These are phyloP conservation scores for Populus simonii DNA, from an alignment of 345 rosid genomes.

Conservation along the genomic window DNA sequence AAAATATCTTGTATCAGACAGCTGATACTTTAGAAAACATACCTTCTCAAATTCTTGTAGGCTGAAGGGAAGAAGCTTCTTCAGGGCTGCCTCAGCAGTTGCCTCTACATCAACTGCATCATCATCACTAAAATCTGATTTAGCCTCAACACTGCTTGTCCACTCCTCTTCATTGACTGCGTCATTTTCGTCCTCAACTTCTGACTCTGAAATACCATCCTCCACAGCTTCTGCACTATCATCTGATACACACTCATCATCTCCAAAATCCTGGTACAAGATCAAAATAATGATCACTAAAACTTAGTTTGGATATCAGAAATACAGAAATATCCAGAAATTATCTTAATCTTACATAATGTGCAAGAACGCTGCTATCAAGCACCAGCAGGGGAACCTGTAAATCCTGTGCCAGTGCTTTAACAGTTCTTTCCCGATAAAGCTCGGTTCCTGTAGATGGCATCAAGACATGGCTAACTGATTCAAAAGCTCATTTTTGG, in stretches of 20 bases:
- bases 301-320: neutral
- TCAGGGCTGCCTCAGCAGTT: conserved; percentile 73
- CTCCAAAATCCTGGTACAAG: conserved; percentile 66
- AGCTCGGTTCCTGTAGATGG: conserved; percentile 77
- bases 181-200: conserved; percentile 77
- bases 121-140: conserved; percentile 67
- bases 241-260: conserved; percentile 76
- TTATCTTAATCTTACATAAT: conserved; percentile 68
- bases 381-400: conserved; percentile 84
- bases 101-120: conserved; percentile 62
- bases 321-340: neutral
- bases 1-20: neutral
- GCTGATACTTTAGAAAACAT: conserved; percentile 10
- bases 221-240: conserved; percentile 59
- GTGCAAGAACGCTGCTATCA: conserved; percentile 86
- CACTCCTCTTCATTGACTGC: conserved; percentile 64
- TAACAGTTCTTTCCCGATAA: conserved; percentile 83
- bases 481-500: neutral
- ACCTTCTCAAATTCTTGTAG: conserved; percentile 84
- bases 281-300: conserved; percentile 14
- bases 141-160: conserved; percentile 62
- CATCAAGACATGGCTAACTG: conserved; percentile 9
- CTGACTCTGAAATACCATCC: conserved; percentile 76
- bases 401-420: conserved; percentile 83
- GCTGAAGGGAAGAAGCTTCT: conserved; percentile 66